phyloP scores from a whole-genome alignment of 1,284 basidiomycete genomes.

The Hymenochaete sp. region DNA sequence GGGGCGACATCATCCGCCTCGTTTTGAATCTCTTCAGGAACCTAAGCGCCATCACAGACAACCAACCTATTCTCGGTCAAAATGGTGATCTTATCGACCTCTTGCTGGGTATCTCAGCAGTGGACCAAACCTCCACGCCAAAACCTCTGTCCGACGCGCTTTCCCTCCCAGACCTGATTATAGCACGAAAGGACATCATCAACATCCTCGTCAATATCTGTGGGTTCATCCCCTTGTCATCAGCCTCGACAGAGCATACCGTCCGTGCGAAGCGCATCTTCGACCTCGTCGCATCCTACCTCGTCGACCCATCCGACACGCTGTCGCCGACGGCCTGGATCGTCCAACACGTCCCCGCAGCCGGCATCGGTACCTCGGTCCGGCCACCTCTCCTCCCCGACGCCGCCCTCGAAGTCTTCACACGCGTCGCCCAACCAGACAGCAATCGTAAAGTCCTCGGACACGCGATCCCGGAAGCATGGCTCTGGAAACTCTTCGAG shows the following conservation, averaged over 20 bases:
- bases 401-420: slow-evolving; percentile 76
- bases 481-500: slow-evolving; percentile 57
- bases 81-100: slow-evolving; percentile 60
- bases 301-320: slow-evolving; percentile 62
- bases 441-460: slow-evolving; percentile 71
- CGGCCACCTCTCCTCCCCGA: slow-evolving; percentile 61
- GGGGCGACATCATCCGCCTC: slow-evolving; percentile 61
- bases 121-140: too few species aligned
- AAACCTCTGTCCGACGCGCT: slow-evolving; percentile 47
- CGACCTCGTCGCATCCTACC: slow-evolving; percentile 65
- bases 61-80: slow-evolving; percentile 57
- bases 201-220: slow-evolving; percentile 66
- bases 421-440: slow-evolving; percentile 69
- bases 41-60: slow-evolving; percentile 69
- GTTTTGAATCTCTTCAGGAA: slow-evolving; percentile 83
- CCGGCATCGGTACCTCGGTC: slow-evolving; percentile 33
- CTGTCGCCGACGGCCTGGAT: slow-evolving; percentile 52
- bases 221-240: slow-evolving; percentile 40
- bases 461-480: slow-evolving; percentile 45
- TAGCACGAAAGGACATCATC: slow-evolving; percentile 72
- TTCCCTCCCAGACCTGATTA: slow-evolving; percentile 63
- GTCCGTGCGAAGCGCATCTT: slow-evolving; percentile 39
- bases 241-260: slow-evolving; percentile 20
- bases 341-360: slow-evolving; percentile 38
- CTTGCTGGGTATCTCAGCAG: slow-evolving; percentile 44